Conservation (phyloP, 352 stramenopile genomes). For the Phytophthora palmivora region DNA sequence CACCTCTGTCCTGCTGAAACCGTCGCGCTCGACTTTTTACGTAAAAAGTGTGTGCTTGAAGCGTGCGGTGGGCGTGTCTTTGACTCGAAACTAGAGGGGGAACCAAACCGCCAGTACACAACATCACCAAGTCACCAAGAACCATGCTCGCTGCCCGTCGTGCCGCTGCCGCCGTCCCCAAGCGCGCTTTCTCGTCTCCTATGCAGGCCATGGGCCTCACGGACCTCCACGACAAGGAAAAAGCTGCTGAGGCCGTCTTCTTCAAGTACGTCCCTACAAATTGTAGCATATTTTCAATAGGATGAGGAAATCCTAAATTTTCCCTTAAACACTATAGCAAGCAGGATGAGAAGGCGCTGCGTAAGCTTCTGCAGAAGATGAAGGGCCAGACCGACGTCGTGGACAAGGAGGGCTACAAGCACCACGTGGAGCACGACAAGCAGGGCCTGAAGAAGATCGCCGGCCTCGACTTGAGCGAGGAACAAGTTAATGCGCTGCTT, state of each 20-base stretch:
- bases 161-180: slow-evolving; percentile 48
- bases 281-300: slow-evolving; percentile 5
- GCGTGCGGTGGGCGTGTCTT: slow-evolving; percentile 28
- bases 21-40: slow-evolving; percentile 25
- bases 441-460: slow-evolving; percentile 72
- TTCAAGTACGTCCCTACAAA: slow-evolving; percentile 78
- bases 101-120: slow-evolving; percentile 28
- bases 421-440: slow-evolving; percentile 81
- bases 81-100: slow-evolving; percentile 21
- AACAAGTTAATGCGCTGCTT: slow-evolving; percentile 81
- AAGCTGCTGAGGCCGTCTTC: slow-evolving; percentile 74
- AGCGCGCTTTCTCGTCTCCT: slow-evolving; percentile 57
- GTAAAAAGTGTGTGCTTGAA: slow-evolving; percentile 39
- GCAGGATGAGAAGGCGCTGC: slow-evolving; percentile 86
- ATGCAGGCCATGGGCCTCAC: slow-evolving; percentile 54
- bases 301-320: slow-evolving; percentile 5
- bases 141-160: slow-evolving; percentile 77
- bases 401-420: slow-evolving; percentile 68
- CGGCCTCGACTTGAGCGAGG: slow-evolving; percentile 67
- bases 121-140: slow-evolving; percentile 16
- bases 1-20: slow-evolving; percentile 4
- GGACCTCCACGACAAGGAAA: slow-evolving; percentile 78
- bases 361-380: slow-evolving; percentile 90
- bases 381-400: slow-evolving; percentile 80
- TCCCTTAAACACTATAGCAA: slow-evolving; percentile 55